phyloP scores from a whole-genome alignment of 768 basidiomycete species.

The Chalciporus pseudorubinellus region DNA sequence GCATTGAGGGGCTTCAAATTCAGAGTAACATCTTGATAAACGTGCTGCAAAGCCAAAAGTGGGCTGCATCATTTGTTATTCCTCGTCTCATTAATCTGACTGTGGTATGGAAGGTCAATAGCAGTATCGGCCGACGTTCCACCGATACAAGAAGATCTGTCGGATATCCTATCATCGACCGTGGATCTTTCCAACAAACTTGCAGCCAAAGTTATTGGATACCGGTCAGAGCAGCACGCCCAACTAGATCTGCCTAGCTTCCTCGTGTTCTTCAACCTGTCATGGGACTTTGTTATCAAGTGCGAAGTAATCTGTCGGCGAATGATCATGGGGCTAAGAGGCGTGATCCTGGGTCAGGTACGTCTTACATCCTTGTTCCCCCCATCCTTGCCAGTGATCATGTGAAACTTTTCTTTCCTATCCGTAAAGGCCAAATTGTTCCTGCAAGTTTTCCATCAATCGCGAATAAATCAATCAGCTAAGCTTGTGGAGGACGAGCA shows the following conservation, averaged over 20 bases:
- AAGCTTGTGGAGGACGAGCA: slow-evolving; percentile 94
- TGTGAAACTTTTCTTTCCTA: slow-evolving; percentile 1
- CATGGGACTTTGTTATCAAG: slow-evolving; percentile 87
- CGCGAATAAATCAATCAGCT: slow-evolving; percentile 73
- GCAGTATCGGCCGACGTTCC: slow-evolving; percentile 40
- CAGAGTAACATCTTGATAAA: slow-evolving; percentile 59
- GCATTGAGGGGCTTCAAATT: slow-evolving; percentile 63
- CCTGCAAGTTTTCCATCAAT: slow-evolving; percentile 82
- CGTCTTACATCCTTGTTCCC: slow-evolving; percentile 13
- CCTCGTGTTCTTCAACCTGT: slow-evolving; percentile 74
- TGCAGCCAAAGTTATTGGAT: slow-evolving; percentile 71
- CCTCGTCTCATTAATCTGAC: slow-evolving; percentile 1
- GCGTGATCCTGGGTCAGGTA: slow-evolving; percentile 82
- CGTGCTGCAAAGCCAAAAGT: slow-evolving; percentile 51
- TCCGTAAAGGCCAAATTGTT: slow-evolving; percentile 81
- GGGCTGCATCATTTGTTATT: slow-evolving; percentile 10
- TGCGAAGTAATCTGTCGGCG: slow-evolving; percentile 82
- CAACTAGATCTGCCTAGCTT: slow-evolving; percentile 72
- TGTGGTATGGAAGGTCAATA: slow-evolving; percentile 33
- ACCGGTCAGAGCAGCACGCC: slow-evolving; percentile 78
- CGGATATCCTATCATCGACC: slow-evolving; percentile 73
- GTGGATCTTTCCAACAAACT: slow-evolving; percentile 86
- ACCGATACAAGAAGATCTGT: slow-evolving; percentile 60
- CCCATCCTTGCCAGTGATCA: background rate
- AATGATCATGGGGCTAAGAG: slow-evolving; percentile 93